Evolutionary conservation across 257 asterid species (phyloP), one percentile per base, ranked within the genome.

Genomic region (Apocynum venetum): DNA sequence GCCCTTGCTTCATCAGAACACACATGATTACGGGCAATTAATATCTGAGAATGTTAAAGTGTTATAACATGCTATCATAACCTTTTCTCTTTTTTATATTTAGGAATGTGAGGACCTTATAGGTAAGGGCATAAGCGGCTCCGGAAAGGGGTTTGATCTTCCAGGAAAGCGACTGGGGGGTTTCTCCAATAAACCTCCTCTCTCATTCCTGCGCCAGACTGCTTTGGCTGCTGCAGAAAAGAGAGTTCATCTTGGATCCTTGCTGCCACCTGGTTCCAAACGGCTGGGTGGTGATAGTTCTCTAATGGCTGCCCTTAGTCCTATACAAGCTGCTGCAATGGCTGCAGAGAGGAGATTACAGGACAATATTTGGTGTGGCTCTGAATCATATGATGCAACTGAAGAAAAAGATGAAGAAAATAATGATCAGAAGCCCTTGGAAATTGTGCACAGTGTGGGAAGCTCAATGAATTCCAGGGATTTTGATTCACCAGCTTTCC

Each of bases 291-390:
- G 98, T 67, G 96, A 95, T 81, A 88, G 81, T 72, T 85, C 96
- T 76, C 84, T 91, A 74, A 95, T 85, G 96, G 81, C 60, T 79
- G 87, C 94, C 38, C 96, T 95, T 73, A 90, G 88, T 82, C 98
- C 99, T 52, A 79, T 74, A 47, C 97, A 93, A 88, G 99, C 99
- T 75, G 99, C 99, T 82, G 98, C 97, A 81, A 93, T 93, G 98
- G 99, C 99, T 80, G 99, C 98, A 19, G 98, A 92, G 86, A 91
- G 98, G 88, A 93, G 99, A 86, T 83, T 86, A 9, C 88, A 60
- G 85, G 99, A 95, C 76, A 87, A 93, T 80, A 82, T 93, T 63
- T 95, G 99, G 99, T 95, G 98, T 86, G 99, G 90, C 77, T 89
- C 97, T 3, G 98, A 93, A 76, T 86, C 81, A 52, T 87, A 56